These are phyloP conservation scores for Tulasnella sp. DNA, from an alignment of 768 basidiomycete genomes.

Conservation along the genomic window DNA sequence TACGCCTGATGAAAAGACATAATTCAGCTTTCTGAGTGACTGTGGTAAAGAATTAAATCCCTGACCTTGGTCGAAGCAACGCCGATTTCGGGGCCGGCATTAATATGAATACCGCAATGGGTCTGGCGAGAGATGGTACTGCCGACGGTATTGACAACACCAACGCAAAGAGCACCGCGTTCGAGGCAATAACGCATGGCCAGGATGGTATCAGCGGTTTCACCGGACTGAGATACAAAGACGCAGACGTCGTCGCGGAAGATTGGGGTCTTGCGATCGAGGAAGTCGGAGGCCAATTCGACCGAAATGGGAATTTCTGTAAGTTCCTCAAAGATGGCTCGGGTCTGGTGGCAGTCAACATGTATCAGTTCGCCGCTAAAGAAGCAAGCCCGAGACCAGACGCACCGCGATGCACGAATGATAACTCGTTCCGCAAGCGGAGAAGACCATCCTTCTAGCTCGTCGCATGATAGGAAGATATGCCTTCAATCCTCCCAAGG, in stretches of 20 bases:
- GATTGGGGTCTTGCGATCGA: conserved; percentile 98
- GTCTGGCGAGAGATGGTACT: conserved; percentile 97
- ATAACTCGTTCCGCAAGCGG: conserved; percentile 97
- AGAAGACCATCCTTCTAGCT: conserved; percentile 90
- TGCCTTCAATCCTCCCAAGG: conserved; percentile 89
- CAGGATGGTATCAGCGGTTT: conserved; percentile 97
- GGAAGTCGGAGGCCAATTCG: conserved; percentile 95
- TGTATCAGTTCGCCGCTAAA: not conserved
- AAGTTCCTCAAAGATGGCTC: conserved; percentile 96
- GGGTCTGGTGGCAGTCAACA: conserved; percentile 45
- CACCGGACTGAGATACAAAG: conserved; percentile 95
- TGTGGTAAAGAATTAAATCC: conserved; percentile 38
- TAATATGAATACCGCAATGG: conserved; percentile 99
- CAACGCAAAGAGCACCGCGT: conserved; percentile 91
- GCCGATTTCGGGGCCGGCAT: conserved; percentile 97
- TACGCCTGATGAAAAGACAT: conserved; percentile 62
- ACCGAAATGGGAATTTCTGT: conserved; percentile 98
- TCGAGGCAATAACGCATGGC: conserved; percentile 95
- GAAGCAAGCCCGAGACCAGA: not conserved
- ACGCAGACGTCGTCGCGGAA: conserved; percentile 98
- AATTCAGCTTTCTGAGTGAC: not conserved
- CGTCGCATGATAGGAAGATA: conserved; percentile 96
- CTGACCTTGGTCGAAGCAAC: conserved; percentile 88
- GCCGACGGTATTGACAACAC: conserved; percentile 98
- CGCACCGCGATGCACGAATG: conserved; percentile 84